Conservation (phyloP, 2,329 filamentous ascomycete species). For the Hypoxylon sp. region DNA sequence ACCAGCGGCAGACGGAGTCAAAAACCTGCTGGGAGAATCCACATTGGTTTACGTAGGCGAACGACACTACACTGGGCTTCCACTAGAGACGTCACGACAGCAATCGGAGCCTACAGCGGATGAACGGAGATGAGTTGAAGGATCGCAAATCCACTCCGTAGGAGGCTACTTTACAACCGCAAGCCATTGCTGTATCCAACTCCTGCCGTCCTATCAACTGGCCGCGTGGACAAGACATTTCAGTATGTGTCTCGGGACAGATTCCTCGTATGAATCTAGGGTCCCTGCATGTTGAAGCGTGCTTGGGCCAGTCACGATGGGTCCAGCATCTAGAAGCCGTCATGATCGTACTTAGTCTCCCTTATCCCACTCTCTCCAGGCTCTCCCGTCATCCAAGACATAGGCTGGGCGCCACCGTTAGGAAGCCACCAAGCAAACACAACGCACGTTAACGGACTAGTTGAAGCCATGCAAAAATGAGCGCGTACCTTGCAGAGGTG, state of each 20-base stretch:
- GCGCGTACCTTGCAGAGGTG: slow-evolving; percentile 42
- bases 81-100: slow-evolving; percentile 21
- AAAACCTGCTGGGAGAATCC: slow-evolving; percentile 15
- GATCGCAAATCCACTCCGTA: slow-evolving; percentile 25
- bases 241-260: slow-evolving; percentile 31
- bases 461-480: slow-evolving; percentile 18
- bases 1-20: slow-evolving; percentile 15
- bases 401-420: slow-evolving; percentile 2
- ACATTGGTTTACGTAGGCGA: slow-evolving; percentile 20
- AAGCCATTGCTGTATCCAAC: slow-evolving; percentile 16
- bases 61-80: slow-evolving; percentile 11
- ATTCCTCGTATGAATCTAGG: slow-evolving; percentile 31
- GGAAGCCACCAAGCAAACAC: slow-evolving; percentile 4
- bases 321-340: slow-evolving; percentile 15
- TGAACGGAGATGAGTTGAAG: slow-evolving; percentile 35
- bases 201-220: slow-evolving; percentile 11
- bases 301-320: slow-evolving; percentile 29
- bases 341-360: slow-evolving; percentile 17
- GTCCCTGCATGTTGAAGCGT: slow-evolving; percentile 23
- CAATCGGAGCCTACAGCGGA: slow-evolving; percentile 18
- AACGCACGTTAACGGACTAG: slow-evolving; percentile 12
- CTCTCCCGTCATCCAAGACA: slow-evolving; percentile 5
- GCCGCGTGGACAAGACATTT: slow-evolving; percentile 20
- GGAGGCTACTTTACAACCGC: slow-evolving; percentile 5
- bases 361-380: slow-evolving; percentile 16